Evolutionary conservation across 2,329 filamentous ascomycete species (phyloP), one percentile per base, ranked within the genome.

Genomic region (Aspergillus sp.): DNA sequence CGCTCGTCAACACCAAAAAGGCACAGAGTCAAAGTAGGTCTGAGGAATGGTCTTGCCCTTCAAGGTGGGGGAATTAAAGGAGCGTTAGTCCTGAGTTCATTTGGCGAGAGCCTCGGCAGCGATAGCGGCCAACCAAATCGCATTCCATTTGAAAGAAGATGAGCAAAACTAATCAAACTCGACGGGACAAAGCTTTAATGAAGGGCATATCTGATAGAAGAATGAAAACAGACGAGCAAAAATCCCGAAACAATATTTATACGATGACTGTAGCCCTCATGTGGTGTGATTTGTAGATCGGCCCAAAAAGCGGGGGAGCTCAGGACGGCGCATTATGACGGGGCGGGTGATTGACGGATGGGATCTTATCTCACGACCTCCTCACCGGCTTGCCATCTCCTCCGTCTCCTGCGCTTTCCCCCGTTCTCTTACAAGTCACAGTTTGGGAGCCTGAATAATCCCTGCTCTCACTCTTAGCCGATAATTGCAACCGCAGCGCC

Each of bases 401-500:
- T 55, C 11, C 35, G 33, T 35, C 12, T 33, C 9, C 25, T 19
- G 12, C 27, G 11, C 9, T 21, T 43, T 15, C 7, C 40, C n/a
- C 19, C 6, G 12, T 6, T n/a, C 21, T 15, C 21, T 35, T 19
- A n/a, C 31, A 12, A 27, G 11, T 35, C 31, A 19, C n/a, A 12
- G 4, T 25, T 17, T 41, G 12, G n/a, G 4, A 17, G 6, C 27
- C 9, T 17, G 19, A 37, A 41, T 25, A 17, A 15, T 2, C 17
- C 5, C 40, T 44, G 39, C n/a, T 44, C 25, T 17, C 21, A 9
- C 4, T 11, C n/a, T 19, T 40, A 27, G 19, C 15, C 31, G 11
- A 23, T 33, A 11, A 46, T 41, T 48, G 33, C 33, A n/a, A 54
- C 17, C 35, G 21, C 57, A 58, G 67, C 39, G 54, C 56, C 53